phyloP scores from a whole-genome alignment of 768 basidiomycete species.

The Amanita rimosa region DNA sequence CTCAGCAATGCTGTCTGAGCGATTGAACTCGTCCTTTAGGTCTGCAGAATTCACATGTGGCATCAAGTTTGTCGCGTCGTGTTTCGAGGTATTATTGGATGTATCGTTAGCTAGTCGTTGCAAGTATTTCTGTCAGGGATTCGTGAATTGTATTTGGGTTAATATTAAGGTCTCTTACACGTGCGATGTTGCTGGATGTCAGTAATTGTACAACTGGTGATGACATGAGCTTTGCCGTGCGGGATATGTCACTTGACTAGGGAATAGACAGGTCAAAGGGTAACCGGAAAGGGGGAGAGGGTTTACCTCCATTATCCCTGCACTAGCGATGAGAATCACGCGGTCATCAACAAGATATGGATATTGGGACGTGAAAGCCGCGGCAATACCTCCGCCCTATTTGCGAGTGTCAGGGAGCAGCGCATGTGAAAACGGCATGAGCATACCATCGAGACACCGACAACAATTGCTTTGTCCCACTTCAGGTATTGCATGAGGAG shows the following conservation, averaged over 20 bases:
- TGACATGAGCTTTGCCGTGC: constrained; percentile 70
- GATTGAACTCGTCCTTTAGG: background rate
- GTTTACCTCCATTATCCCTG: constrained; percentile 55
- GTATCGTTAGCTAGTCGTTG: constrained; percentile 33
- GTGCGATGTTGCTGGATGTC: constrained; percentile 49
- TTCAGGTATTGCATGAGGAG: constrained; percentile 68
- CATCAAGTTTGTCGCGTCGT: constrained; percentile 5
- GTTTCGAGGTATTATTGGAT: constrained; percentile 7
- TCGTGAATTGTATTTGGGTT: background rate
- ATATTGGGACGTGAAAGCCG: constrained; percentile 60
- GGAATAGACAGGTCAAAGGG: background rate
- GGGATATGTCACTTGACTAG: constrained; percentile 55
- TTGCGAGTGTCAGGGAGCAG: background rate
- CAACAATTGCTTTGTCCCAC: constrained; percentile 57
- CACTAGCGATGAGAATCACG: constrained; percentile 56
- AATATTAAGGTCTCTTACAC: constrained; percentile 26
- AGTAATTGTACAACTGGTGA: constrained; percentile 61
- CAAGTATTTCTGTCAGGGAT: constrained; percentile 31
- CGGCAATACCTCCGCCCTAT: constrained; percentile 66
- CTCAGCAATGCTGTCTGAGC: constrained; percentile 29
- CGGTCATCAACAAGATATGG: constrained; percentile 59
- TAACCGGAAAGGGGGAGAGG: constrained; percentile 2
- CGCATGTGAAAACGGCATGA: constrained; percentile 1
- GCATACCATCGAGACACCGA: constrained; percentile 68
- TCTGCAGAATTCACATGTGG: background rate